Evolutionary conservation across 163 green algal species (phyloP).

Genomic region (Chlamydomonas reinhardtii): DNA sequence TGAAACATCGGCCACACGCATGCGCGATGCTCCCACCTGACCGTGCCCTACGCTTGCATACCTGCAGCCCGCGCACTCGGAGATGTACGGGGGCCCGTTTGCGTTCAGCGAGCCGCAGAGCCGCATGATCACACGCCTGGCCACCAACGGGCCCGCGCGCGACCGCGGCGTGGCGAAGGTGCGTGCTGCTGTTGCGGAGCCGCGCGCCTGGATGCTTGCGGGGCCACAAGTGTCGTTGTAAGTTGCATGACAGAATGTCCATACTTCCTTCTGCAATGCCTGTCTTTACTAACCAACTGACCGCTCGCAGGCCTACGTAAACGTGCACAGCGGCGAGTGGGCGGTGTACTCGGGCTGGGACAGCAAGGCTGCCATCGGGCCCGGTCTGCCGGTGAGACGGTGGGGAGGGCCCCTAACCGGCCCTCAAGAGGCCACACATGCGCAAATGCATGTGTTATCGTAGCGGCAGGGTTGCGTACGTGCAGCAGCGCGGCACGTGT

Average conservation of each 20-base stretch:
- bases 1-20: too few relatives aligned
- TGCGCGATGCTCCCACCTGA: too few relatives aligned
- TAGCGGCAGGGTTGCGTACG: background rate
- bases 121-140: constrained; percentile 56
- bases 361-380: constrained; percentile 57
- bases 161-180: constrained; percentile 20
- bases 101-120: constrained; percentile 76
- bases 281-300: too few relatives aligned
- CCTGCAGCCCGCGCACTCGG: constrained; percentile 30
- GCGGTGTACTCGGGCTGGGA: constrained; percentile 81
- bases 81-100: constrained; percentile 68
- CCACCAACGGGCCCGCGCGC: constrained; percentile 13
- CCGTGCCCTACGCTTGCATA: too few relatives aligned
- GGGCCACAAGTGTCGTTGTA: too few relatives aligned
- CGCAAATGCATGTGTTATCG: background rate
- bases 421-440: too few relatives aligned
- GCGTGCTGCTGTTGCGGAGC: too few relatives aligned
- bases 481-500: too few relatives aligned
- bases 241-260: too few relatives aligned
- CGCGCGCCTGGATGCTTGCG: too few relatives aligned
- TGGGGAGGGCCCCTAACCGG: too few relatives aligned
- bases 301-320: constrained; percentile 60
- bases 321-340: constrained; percentile 79
- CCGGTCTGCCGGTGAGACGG: constrained; percentile 60
- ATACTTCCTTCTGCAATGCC: too few relatives aligned